Evolutionary conservation across 768 basidiomycete species (phyloP), one percentile per base, ranked within the genome.

Genomic region (Rhizopogon vinicolor): DNA sequence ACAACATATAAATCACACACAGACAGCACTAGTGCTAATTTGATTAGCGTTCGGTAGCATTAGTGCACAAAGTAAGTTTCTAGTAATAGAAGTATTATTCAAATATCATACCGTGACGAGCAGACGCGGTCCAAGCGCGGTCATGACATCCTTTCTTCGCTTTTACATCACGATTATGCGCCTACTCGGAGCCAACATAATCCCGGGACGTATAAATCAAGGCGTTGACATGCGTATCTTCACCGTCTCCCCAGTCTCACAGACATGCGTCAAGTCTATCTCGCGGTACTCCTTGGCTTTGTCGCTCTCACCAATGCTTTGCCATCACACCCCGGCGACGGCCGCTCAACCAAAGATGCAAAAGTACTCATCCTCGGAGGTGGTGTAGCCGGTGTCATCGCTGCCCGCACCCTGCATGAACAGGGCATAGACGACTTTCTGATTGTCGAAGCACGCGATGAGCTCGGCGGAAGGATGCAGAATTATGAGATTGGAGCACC

Each of bases 301-400:
- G 48, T 35, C 5, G 35, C 33, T 37, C 16, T 49, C 8, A 3
- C 37, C 7, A 10, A 14, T 33, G 48, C 48, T 49, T 25, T 25
- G 4, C 22, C 22, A 22, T 22, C 22, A 22, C 22, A 22, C 22
- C 22, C 22, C 22, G 22, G 10, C 22, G 19, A 49, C 14, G 35
- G 18, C 5, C 48, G 48, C 22, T 37, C 50, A n/a, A 42, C 59
- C 18, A 62, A 55, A 28, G 53, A 63, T 35, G 62, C 64, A 13
- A 73, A 63, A 7, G 78, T 85, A 12, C 75, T 87, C 41, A 81
- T 87, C 51, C 75, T 87, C 25, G 86, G 86, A 5, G 85, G 83
- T 33, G 86, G 86, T 8, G 78, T 87, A 41, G 70, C 86, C 5
- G 86, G 86, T 9, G 70, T 87, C 18, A 83, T 83, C 39, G 84